Base-by-base conservation (phyloP, 1,139 yeast species). In the Blastobotrys raffinosifermentans region DNA sequence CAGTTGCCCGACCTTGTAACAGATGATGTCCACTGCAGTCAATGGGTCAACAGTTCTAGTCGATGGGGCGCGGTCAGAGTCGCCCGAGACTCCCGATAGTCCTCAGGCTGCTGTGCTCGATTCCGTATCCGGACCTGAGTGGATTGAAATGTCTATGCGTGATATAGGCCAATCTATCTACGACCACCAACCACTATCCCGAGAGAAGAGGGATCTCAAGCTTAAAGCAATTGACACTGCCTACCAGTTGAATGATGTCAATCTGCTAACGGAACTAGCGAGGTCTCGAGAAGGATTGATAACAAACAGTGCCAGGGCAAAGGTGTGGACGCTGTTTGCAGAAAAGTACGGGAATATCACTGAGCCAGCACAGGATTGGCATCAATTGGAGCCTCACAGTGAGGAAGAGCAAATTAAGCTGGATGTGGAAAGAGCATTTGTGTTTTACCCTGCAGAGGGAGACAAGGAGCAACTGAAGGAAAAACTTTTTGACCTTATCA, bases 391-490 rank as follows among this genome's bases (percentile, higher is more conserved):
- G 1, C 63, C 64, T 1, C 91, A 83, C 53, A 66, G 61, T 31
- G 96, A 87, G 53, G 91, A 83, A 54, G 74, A 72, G 13, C 98
- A 91, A 59, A 87, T 87, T 1, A 59, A 63, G 36, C 69, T 86
- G 39, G 98, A 89, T 59, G 80, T 85, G 4, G 73, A 75, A 19
- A 62, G 97, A 29, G 76, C 94, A 9, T 83, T 80, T 43, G 57
- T 53, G n/a, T 52, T 39, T 36, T 55, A 53, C 32, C 58, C 57
- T 1, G 23, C 27, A 5, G 33, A 49, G 11, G 38, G 39, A 4
- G 38, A 35, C 26, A 29, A 44, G 40, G 27, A 49, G 44, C 37
- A 39, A 15, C 40, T 47, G 18, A 71, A 75, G 47, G 56, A 55
- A 4, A 53, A 70, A 17, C 63, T 85, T 26, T 60, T 61, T 8